Evolutionary conservation across 805 yeast genomes (phyloP).

Genomic region (Vanderwaltozyma verrucispora): DNA sequence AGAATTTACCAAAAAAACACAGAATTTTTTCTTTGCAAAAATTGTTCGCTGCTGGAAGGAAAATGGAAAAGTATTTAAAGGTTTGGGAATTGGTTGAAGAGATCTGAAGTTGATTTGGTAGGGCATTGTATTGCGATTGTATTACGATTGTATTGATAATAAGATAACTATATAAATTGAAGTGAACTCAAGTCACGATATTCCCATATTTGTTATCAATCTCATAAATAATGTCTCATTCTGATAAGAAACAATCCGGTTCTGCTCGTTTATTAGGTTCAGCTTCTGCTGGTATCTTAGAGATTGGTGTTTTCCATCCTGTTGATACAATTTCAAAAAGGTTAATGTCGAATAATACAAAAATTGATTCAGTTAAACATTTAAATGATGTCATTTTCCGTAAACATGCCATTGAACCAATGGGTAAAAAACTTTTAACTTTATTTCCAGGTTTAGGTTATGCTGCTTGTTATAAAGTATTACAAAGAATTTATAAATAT

Average conservation of each 20-base stretch:
- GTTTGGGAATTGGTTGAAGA: no score
- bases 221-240: no score
- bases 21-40: no score
- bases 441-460: slow-evolving; percentile 97
- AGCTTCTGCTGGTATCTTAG: slow-evolving; percentile 95
- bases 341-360: slow-evolving; percentile 73
- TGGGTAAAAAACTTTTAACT: slow-evolving; percentile 64
- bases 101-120: no score
- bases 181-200: no score
- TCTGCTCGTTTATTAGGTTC: slow-evolving; percentile 88
- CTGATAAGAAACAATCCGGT: slow-evolving; percentile 76
- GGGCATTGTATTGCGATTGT: no score
- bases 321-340: slow-evolving; percentile 97
- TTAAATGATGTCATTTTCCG: slow-evolving; percentile 82
- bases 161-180: no score
- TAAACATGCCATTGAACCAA: slow-evolving; percentile 62
- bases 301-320: slow-evolving; percentile 95
- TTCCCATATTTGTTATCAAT: no score
- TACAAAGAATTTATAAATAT: slow-evolving; percentile 96
- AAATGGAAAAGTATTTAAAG: no score
- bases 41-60: no score
- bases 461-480: slow-evolving; percentile 92
- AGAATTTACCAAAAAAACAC: no score
- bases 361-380: slow-evolving; percentile 50
- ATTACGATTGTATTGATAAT: no score